Base-by-base conservation (phyloP, 148 eudicot genomes). In the Drosera capensis region DNA sequence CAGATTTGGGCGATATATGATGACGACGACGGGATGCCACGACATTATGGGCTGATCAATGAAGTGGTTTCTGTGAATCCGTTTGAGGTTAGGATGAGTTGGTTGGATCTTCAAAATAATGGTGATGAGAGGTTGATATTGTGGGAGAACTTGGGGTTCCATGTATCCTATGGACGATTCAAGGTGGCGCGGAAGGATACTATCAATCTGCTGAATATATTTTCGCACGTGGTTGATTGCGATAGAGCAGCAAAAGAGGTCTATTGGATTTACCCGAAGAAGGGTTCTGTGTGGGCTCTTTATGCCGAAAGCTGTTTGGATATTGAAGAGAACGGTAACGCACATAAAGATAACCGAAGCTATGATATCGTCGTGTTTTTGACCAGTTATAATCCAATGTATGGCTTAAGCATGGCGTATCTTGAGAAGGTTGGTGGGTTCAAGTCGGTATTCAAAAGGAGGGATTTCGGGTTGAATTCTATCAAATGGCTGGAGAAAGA, bases 251-350 rank as follows among this genome's bases (percentile, higher is more conserved):
- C 99, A 0, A 75, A 65, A 61, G 92, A 80, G 49, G 37, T 70
- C 51, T 84, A 73, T 55, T 57, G 71, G 54, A 62, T 84, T 48
- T 90, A 71, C 40, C 99, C 99, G 1, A 70, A 51, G 40, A 90
- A 84, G 71, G 95, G 95, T 44, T 80, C 87, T 0, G 70, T 90
- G 24, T 90, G 99, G 99, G 95, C 95, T 1, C 63, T 84, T 20
- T 80, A 75, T 48, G 54, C 59, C 25, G 74, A 68, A 49, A 54
- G 38, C 15, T 59, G 45, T 42, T 52, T 52, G 40, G 67, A 54
- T 30, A 43, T 29, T 37, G 77, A 51, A 56, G 72, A 56, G 21
- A 43, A 45, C 26, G 54, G 43, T 34, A 21, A 49, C 21, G 12
- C 31, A 19, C 21, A 8, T 47, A 48, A 31, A 23, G 68, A 62